These are phyloP conservation scores for Teratosphaeria zuluensis DNA, from an alignment of 2,329 filamentous ascomycete genomes.

Conservation along the genomic window DNA sequence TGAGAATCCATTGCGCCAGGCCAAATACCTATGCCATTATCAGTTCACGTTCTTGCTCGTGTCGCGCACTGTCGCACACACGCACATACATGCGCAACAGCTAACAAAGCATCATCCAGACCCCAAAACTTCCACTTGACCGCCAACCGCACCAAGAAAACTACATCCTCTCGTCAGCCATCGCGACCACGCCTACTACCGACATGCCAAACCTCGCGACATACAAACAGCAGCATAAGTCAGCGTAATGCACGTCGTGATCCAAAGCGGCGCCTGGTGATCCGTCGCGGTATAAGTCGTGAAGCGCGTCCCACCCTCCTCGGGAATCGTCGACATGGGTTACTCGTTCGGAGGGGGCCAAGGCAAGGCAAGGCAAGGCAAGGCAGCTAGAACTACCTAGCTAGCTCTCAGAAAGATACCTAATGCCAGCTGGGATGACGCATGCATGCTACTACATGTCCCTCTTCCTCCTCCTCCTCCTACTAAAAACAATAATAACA, in stretches of 20 bases:
- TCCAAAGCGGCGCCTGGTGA: constrained; percentile 12
- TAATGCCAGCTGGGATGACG: no score
- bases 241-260: constrained; percentile 6
- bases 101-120: constrained; percentile 9
- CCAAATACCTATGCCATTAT: neutral
- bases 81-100: constrained; percentile 2
- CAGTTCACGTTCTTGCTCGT: neutral
- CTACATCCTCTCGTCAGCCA: neutral
- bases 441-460: no score
- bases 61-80: neutral
- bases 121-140: constrained; percentile 11
- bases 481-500: no score
- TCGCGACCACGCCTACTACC: no score
- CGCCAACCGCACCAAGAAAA: constrained; percentile 6
- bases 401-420: no score
- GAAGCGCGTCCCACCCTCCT: neutral
- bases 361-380: no score
- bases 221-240: constrained; percentile 5
- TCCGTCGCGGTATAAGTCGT: constrained; percentile 1
- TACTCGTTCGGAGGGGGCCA: no score
- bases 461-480: no score
- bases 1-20: neutral
- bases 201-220: no score
- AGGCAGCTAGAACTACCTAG: no score
- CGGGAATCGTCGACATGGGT: no score